Base-by-base conservation (phyloP, 495 filamentous ascomycete genomes). In the Haplographium delicatum region DNA sequence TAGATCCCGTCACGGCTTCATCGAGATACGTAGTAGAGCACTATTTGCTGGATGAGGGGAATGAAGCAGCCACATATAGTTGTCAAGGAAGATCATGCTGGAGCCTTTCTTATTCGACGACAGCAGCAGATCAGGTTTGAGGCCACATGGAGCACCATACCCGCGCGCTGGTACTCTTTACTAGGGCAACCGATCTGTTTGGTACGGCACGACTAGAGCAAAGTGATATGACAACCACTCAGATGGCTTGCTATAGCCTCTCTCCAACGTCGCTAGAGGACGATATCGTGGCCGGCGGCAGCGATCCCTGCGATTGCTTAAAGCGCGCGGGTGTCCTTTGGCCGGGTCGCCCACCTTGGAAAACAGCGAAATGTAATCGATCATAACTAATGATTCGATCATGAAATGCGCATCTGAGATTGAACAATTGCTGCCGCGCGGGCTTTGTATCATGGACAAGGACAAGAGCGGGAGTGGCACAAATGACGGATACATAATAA, bases 261-360 rank as follows among this genome's bases (percentile, higher is more conserved):
- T 55, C 19, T 59, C 47, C 47, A 55, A 52, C 51, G 22, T 44
- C 30, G 13, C 22, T 33, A 10, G 28, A 15, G n/a, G 25, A 41
- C 22, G n/a, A 44, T n/a, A 13, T 27, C 16, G 57, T 54, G 47
- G 56, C 51, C 31, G 51, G 56, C 56, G 56, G 51, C 47, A 50
- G 45, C 6, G 10, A 53, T 45, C 44, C 55, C 20, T 53, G 56
- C 34, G 9, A 11, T 13, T 2, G 13, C 0, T 30, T 13, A 45
- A 60, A 56, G 51, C 57, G 57, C 57, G 57, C 57, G 57, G 51
- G 52, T 55, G 35, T 51, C 16, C 18, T 27, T 6, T 19, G 34
- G 35, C 49, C 16, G 25, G 15, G 10, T 34, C 7, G 2, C 43
- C 43, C 2, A 33, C 22, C 39, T 51, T 35, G 28, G 13, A 30